phyloP scores from a whole-genome alignment of 1,284 basidiomycete species.

The Melampsora americana region DNA sequence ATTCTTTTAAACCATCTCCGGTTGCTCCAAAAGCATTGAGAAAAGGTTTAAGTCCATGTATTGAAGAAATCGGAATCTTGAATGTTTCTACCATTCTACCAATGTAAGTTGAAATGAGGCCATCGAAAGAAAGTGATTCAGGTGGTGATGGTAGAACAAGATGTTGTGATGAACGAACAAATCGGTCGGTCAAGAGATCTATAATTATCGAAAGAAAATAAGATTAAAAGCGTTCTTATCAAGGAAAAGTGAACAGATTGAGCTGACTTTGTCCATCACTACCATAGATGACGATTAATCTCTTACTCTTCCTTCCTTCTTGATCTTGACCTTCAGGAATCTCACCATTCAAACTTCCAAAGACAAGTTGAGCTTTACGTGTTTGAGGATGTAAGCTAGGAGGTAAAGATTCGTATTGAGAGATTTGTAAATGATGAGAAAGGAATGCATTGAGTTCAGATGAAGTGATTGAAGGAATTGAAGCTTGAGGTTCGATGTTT shows the following conservation, averaged over 20 bases:
- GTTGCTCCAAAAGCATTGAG: not conserved
- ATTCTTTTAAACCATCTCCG: not conserved
- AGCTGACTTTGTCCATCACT: constrained; percentile 25
- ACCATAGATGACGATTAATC: constrained; percentile 10
- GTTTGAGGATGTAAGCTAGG: constrained; percentile 2
- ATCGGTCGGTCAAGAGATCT: constrained; percentile 7
- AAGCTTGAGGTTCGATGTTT: not conserved
- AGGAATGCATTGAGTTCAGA: constrained; percentile 27
- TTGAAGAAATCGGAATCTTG: not conserved
- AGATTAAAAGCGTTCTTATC: not conserved
- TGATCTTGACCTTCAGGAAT: not conserved
- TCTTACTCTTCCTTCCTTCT: not conserved
- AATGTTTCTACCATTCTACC: constrained; percentile 10
- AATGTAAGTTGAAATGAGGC: constrained; percentile 18
- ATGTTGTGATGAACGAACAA: not conserved
- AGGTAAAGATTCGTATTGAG: constrained; percentile 20
- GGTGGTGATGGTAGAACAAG: constrained; percentile 16
- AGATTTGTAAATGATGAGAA: constrained; percentile 25
- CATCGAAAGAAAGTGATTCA: constrained; percentile 17
- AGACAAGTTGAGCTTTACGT: constrained; percentile 11
- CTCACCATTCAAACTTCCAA: constrained; percentile 1
- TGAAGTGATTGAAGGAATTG: not conserved
- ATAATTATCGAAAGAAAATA: not conserved
- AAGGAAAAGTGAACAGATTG: not conserved
- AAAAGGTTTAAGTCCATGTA: constrained; percentile 13